Conservation (phyloP, 208 protist species). For the Trypanosoma platydactyli region DNA sequence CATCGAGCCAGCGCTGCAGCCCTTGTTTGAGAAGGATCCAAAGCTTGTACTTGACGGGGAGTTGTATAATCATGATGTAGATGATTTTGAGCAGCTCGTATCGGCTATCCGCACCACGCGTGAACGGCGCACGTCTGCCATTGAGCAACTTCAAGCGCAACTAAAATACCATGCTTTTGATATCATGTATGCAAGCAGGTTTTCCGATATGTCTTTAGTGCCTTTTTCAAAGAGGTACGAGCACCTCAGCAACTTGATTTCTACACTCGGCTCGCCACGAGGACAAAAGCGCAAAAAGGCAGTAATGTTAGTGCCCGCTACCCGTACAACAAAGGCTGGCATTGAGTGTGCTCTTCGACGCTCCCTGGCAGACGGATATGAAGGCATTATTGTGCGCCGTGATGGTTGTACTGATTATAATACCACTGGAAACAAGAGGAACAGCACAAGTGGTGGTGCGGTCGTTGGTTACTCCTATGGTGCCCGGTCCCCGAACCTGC, state of each 20-base stretch:
- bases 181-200: conserved; percentile 59
- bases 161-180: conserved; percentile 90
- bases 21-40: conserved; percentile 67
- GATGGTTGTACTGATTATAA: conserved; percentile 19
- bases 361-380: conserved; percentile 71
- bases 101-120: conserved; percentile 81
- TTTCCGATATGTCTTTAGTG: conserved; percentile 29
- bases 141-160: conserved; percentile 56
- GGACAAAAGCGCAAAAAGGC: conserved; percentile 21
- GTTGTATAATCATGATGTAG: conserved; percentile 73
- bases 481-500: conserved; percentile 69
- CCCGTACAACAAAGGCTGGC: conserved; percentile 31
- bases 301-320: conserved; percentile 54
- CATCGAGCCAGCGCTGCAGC: conserved; percentile 65
- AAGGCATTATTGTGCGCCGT: conserved; percentile 85
- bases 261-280: conserved; percentile 23
- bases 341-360: conserved; percentile 44
- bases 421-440: background rate
- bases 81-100: conserved; percentile 71
- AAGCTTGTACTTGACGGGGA: conserved; percentile 87
- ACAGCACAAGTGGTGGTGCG: background rate
- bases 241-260: conserved; percentile 38
- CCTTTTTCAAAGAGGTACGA: conserved; percentile 55
- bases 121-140: conserved; percentile 46
- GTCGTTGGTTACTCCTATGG: conserved; percentile 76